Evolutionary conservation across 2,329 filamentous ascomycete genomes (phyloP), one percentile per base, ranked within the genome.

Genomic region (Talaromyces sp.): DNA sequence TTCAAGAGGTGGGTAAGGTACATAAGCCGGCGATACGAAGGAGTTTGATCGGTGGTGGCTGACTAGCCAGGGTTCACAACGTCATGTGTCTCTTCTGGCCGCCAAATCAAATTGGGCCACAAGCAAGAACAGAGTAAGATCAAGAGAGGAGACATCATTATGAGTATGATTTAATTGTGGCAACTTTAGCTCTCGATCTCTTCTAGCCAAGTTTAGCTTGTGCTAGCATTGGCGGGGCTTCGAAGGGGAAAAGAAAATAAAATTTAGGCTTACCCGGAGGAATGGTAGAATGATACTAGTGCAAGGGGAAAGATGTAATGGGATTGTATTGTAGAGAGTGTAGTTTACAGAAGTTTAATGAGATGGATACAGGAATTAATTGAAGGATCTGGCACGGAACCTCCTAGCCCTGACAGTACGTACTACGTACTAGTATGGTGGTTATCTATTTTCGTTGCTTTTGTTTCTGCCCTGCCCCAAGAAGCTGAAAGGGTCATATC

Each of bases 201-300:
- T 22, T 33, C n/a, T 24, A 48, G 22, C 47, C 10, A 27, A 7
- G 47, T 50, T 33, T 33, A 45, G 37, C 56, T 45, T 31, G 37
- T 33, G 16, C n/a, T 43, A 45, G 56, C 56, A 43, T 45, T 59
- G 22, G 39, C 56, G 56, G 39, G 56, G 56, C 56, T 27, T 52
- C 56, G 37, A 59, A 43, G 37, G 27, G 24, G 24, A 59, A 45
- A 43, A 45, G 56, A 16, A 59, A 43, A 31, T 22, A 45, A 31
- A 58, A 24, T 19, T 59, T 41, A 59, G 56, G 37, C 37, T 33
- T 45, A 59, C 56, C 56, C 56, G 39, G 22, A 59, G 56, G 56
- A 59, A 59, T 27, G 56, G 56, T 59, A 59, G 24, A 43, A 59
- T 59, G 56, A 45, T 59, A 45, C 37, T 59, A 59, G 56, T 59